These are phyloP conservation scores for Raddia distichophylla DNA, from an alignment of 176 grass and related monocot genomes.

Conservation along the genomic window DNA sequence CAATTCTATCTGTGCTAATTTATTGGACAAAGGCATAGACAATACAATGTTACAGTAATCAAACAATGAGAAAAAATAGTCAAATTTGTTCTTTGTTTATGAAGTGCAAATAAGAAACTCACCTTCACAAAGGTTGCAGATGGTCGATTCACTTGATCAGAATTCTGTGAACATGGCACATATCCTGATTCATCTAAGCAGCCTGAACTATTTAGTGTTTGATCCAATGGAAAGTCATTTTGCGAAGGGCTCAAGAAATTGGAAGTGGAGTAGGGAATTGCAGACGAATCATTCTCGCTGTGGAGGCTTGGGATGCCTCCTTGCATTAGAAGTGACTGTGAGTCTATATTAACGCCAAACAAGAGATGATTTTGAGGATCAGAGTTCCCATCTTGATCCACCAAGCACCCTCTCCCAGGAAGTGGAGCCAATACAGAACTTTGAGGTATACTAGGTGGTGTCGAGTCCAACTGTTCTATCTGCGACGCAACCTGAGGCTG, in stretches of 20 bases:
- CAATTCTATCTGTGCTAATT: not conserved
- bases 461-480: constrained; percentile 64
- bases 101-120: not conserved
- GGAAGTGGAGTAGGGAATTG: constrained; percentile 70
- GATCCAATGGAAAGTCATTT: constrained; percentile 74
- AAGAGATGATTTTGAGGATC: constrained; percentile 77
- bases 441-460: constrained; percentile 55
- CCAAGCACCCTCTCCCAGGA: constrained; percentile 74
- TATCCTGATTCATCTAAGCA: constrained; percentile 75
- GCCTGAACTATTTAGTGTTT: constrained; percentile 57
- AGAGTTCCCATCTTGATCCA: constrained; percentile 69
- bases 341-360: constrained; percentile 81
- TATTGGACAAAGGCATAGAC: not conserved
- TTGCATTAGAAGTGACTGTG: constrained; percentile 70
- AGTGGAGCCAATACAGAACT: constrained; percentile 63
- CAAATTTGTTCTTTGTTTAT: not conserved
- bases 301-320: constrained; percentile 61
- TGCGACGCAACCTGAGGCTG: constrained; percentile 44
- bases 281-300: constrained; percentile 59
- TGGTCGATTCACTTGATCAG: constrained; percentile 61
- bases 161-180: constrained; percentile 59
- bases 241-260: constrained; percentile 81
- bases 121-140: constrained; percentile 91
- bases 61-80: not conserved
- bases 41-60: not conserved